Base-by-base conservation (phyloP, 768 basidiomycete species). In the Macrolepiota albuminosa region DNA sequence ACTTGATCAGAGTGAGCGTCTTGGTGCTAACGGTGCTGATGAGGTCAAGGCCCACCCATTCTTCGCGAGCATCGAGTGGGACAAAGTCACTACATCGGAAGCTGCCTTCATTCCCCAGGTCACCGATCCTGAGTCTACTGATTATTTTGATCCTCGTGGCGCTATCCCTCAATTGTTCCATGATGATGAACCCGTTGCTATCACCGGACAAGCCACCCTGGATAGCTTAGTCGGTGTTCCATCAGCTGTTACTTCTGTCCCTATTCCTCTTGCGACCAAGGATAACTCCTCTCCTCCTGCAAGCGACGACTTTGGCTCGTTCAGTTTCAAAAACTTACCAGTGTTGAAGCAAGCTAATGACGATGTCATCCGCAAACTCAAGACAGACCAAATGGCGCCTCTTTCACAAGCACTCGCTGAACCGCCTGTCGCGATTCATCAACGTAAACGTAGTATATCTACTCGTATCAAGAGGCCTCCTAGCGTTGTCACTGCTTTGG, bases 311-410 rank as follows among this genome's bases (percentile, higher is more conserved):
- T 99, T 98, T 74, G 97, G 97, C 24, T 88, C 93, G 0, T 99
- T 99, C 78, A 94, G 89, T 74, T 99, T 95, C 83, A 98, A 98
- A 81, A 99, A 99, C 70, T 73, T 98, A 45, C 93, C 93, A 0
- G 84, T 97, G 7, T 77, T 98, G 72, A 99, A 98, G 76, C 95
- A 98, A 73, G 95, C 93, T 18, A 99, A 99, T 71, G 97, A 99
- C 73, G 95, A 98, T 70, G 87, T 98, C 65, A 97, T 99, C 66
- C 87, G 93, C 61, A 97, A 98, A 74, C 80, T 98, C 69, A 89
- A 92, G 74, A 91, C 91, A 2, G 96, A 98, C 64, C 92, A 93
- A 67, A 83, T 95, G 75, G 76, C 83, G 0, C 91, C 93, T 13
- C 80, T 95, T 45, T 75, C 84, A 0, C 90, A 93, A 63, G 78